Conservation (phyloP, 768 basidiomycete species). For the Xanthoconium stramineum region DNA sequence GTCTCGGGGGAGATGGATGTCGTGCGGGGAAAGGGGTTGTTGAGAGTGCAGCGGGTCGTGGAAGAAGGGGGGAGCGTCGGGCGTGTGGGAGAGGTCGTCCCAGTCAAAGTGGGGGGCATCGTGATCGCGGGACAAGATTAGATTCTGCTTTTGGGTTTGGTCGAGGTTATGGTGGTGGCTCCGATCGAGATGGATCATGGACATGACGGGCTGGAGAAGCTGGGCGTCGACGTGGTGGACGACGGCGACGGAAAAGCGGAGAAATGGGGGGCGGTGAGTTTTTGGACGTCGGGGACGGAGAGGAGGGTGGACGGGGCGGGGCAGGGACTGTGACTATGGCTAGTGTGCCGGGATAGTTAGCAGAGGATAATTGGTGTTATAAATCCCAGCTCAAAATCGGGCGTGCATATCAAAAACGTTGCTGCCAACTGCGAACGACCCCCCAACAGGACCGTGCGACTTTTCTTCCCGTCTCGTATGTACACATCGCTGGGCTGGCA, state of each 20-base stretch:
- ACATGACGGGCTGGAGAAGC: neutral
- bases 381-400: constrained; percentile 32
- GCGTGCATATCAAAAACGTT: constrained; percentile 34
- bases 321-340: neutral
- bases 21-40: constrained; percentile 19
- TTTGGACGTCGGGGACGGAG: neutral
- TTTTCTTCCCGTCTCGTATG: constrained; percentile 22
- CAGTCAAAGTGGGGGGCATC: constrained; percentile 34
- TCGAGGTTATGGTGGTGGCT: constrained; percentile 42
- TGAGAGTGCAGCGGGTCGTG: constrained; percentile 24
- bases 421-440: constrained; percentile 10
- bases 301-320: neutral
- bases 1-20: constrained; percentile 10
- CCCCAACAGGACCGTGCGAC: constrained; percentile 24
- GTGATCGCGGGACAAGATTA: constrained; percentile 39
- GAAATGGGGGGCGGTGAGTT: neutral
- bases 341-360: constrained; percentile 7
- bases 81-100: constrained; percentile 28
- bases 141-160: constrained; percentile 39
- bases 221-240: neutral
- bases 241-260: neutral
- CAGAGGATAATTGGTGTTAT: constrained; percentile 25
- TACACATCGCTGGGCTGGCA: neutral
- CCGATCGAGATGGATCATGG: constrained; percentile 56
- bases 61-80: constrained; percentile 25